A percentile compares a stretch with the other conserved stretches of the same genome.
Conservation (phyloP, 805 yeast genomes). For the Ogataea pini region DNA sequence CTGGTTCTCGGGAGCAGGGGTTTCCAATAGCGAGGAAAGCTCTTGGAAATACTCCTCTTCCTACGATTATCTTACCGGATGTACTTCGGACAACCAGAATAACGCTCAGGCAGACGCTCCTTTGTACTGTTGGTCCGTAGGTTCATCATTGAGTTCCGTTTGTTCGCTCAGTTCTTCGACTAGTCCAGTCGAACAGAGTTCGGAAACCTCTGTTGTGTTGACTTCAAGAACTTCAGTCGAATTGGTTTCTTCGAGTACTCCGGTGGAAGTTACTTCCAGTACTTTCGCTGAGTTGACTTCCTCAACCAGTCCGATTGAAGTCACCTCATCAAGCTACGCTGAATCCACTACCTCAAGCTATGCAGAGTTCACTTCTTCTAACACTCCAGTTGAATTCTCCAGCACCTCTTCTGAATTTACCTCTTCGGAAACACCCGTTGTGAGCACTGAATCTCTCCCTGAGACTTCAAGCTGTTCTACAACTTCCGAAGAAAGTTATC, state of each 20-base stretch:
- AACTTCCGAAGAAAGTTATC: background rate
- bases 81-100: constrained; percentile 30
- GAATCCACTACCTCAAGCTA: too few relatives aligned
- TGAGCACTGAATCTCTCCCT: too few relatives aligned
- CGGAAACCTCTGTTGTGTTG: background rate
- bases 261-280: too few relatives aligned
- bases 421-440: too few relatives aligned
- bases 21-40: constrained; percentile 7
- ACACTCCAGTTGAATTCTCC: too few relatives aligned
- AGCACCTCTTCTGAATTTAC: background rate
- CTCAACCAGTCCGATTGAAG: background rate
- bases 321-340: too few relatives aligned
- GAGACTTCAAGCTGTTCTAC: background rate
- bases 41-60: constrained; percentile 19
- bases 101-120: constrained; percentile 34
- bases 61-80: constrained; percentile 31
- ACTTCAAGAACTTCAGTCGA: background rate
- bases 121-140: constrained; percentile 25
- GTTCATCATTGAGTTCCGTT: background rate
- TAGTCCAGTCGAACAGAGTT: background rate
- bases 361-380: too few relatives aligned
- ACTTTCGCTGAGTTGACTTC: background rate
- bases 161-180: background rate
- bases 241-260: too few relatives aligned
- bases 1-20: constrained; percentile 31